A percentile compares a stretch with the other conserved stretches of the same genome.
Conservation (phyloP, 1,139 yeast species). For the Debaryomyces udenii region DNA sequence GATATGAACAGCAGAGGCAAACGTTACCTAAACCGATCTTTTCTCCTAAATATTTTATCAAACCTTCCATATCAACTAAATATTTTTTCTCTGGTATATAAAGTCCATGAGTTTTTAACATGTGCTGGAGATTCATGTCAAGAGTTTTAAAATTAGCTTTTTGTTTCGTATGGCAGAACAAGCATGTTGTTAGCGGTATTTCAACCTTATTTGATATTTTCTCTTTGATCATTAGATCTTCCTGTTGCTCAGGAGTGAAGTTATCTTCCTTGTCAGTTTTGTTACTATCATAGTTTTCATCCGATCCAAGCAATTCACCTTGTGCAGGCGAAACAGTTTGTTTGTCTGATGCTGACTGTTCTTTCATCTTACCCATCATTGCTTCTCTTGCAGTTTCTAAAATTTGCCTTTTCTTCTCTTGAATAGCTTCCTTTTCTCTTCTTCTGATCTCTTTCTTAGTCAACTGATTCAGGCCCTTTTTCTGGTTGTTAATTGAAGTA, state of each 20-base stretch:
- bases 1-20: slow-evolving; percentile 81
- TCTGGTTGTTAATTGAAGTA: slow-evolving; percentile 14
- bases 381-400: slow-evolving; percentile 63
- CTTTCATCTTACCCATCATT: slow-evolving; percentile 42
- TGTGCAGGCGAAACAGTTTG: background rate
- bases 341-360: slow-evolving; percentile 17
- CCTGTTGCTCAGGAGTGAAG: slow-evolving; percentile 42
- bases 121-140: slow-evolving; percentile 72
- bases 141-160: slow-evolving; percentile 37
- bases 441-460: slow-evolving; percentile 68
- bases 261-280: slow-evolving; percentile 21
- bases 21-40: slow-evolving; percentile 84
- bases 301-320: slow-evolving; percentile 13
- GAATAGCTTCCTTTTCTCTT: slow-evolving; percentile 63
- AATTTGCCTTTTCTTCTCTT: slow-evolving; percentile 63
- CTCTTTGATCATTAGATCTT: slow-evolving; percentile 55
- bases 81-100: slow-evolving; percentile 82
- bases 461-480: slow-evolving; percentile 35
- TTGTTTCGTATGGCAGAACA: slow-evolving; percentile 68
- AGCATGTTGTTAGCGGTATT: slow-evolving; percentile 73
- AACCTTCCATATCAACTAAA: slow-evolving; percentile 69
- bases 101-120: slow-evolving; percentile 78
- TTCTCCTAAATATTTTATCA: slow-evolving; percentile 75
- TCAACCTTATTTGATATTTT: slow-evolving; percentile 65
- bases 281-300: background rate